A percentile compares a stretch with the other conserved stretches of the same genome.
These are phyloP conservation scores for Debaryomyces singareniensis DNA, from an alignment of 1,139 yeast species.

Conservation along the genomic window DNA sequence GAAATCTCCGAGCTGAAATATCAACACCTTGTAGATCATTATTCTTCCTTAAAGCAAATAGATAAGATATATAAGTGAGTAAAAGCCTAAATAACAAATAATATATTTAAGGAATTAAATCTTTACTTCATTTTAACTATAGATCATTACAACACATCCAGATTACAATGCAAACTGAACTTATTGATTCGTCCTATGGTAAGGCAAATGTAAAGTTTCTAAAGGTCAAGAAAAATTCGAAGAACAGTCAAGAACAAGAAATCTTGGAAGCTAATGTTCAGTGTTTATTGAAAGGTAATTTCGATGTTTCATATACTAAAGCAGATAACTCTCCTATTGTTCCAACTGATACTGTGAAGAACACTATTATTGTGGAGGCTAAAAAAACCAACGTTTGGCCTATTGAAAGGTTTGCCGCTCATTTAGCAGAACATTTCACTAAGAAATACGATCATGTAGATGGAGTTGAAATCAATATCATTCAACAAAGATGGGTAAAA, in stretches of 20 bases:
- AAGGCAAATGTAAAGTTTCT: conserved; percentile 87
- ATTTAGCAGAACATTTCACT: conserved; percentile 74
- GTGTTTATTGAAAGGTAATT: conserved; percentile 67
- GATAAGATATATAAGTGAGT: no score
- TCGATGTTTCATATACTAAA: conserved; percentile 73
- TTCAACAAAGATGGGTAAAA: conserved; percentile 75
- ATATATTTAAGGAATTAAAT: no score
- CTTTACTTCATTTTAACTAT: no score
- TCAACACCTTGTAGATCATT: no score
- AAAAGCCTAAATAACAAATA: no score
- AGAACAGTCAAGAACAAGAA: conserved; percentile 66
- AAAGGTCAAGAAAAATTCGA: conserved; percentile 73
- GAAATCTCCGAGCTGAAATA: no score
- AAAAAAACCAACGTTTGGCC: conserved; percentile 82
- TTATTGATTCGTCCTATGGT: conserved; percentile 64
- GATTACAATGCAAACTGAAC: conserved; percentile 14
- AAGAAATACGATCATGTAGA: conserved; percentile 68
- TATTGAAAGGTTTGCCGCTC: conserved; percentile 83
- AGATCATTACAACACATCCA: no score
- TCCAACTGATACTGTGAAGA: conserved; percentile 91
- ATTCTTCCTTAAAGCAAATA: no score
- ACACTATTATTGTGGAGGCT: conserved; percentile 78
- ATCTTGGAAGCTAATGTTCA: conserved; percentile 80
- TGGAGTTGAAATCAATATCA: conserved; percentile 60
- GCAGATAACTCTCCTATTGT: conserved; percentile 87